These are phyloP conservation scores for Circinella umbellata DNA, from an alignment of 371 early-diverging fungal genomes.

Conservation along the genomic window DNA sequence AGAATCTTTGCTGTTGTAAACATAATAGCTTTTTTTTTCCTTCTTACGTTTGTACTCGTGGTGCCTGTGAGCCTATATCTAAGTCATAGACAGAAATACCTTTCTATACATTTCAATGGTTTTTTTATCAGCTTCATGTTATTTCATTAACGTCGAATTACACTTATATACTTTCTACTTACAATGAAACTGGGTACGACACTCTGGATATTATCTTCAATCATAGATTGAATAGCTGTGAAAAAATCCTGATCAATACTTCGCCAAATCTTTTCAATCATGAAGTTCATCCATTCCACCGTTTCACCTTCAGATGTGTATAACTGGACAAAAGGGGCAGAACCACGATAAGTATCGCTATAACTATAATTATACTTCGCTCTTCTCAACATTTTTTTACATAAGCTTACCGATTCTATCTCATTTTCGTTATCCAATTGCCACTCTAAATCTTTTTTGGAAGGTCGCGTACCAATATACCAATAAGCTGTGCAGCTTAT, in stretches of 20 bases:
- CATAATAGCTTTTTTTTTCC: not conserved
- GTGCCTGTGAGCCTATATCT: constrained; percentile 53
- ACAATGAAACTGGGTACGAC: constrained; percentile 42
- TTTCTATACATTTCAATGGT: constrained; percentile 26
- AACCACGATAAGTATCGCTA: too few species aligned
- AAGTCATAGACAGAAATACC: constrained; percentile 43
- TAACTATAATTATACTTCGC: too few species aligned
- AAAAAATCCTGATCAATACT: constrained; percentile 46
- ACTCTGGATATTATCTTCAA: constrained; percentile 42
- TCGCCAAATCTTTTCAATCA: constrained; percentile 49
- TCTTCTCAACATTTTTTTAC: not conserved
- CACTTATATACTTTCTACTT: not conserved
- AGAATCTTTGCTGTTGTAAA: too few species aligned
- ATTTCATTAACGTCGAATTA: too few species aligned
- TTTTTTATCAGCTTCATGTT: too few species aligned
- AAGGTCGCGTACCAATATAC: constrained; percentile 28
- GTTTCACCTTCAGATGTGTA: constrained; percentile 50
- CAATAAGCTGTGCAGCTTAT: constrained; percentile 36
- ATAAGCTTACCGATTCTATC: constrained; percentile 37
- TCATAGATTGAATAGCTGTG: constrained; percentile 32
- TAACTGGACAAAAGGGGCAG: constrained; percentile 16
- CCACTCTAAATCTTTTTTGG: constrained; percentile 34
- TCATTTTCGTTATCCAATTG: constrained; percentile 37
- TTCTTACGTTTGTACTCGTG: constrained; percentile 46
- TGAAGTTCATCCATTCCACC: constrained; percentile 53